phyloP scores from a whole-genome alignment of 495 filamentous ascomycete species.

The Annulohypoxylon maeteangense region DNA sequence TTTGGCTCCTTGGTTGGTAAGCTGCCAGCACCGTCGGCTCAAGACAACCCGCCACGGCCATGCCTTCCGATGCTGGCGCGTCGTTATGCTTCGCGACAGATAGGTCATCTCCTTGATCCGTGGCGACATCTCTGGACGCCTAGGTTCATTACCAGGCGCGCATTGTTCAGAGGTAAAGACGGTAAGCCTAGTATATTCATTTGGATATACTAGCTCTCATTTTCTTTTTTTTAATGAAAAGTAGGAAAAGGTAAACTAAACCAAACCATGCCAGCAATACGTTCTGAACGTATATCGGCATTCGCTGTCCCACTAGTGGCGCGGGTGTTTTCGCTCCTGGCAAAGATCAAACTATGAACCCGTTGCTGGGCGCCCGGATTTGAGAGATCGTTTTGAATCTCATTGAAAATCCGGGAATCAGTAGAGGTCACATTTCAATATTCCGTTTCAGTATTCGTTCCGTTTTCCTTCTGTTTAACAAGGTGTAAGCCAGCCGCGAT shows the following conservation, averaged over 20 bases:
- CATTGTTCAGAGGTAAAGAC: background rate
- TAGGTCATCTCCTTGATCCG: background rate
- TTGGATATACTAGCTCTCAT: background rate
- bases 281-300: constrained; percentile 53
- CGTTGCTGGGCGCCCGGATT: constrained; percentile 62
- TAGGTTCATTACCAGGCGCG: background rate
- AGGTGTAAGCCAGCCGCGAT: constrained; percentile 5
- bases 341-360: constrained; percentile 53
- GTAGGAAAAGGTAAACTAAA: background rate
- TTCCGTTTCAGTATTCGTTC: constrained; percentile 28
- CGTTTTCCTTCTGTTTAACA: constrained; percentile 27
- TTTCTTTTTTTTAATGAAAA: background rate
- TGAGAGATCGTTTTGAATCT: constrained; percentile 59
- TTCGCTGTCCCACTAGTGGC: constrained; percentile 48
- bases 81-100: background rate
- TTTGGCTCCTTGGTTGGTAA: constrained; percentile 27
- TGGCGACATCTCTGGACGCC: constrained; percentile 3
- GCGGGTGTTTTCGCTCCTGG: constrained; percentile 57
- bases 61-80: constrained; percentile 1
- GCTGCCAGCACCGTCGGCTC: constrained; percentile 19
- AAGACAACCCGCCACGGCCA: constrained; percentile 11
- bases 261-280: constrained; percentile 45
- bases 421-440: constrained; percentile 58
- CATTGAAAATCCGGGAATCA: constrained; percentile 60
- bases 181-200: constrained; percentile 12